Conservation (phyloP, 2,329 filamentous ascomycete species). For the Xylariomycetidae sp. region DNA sequence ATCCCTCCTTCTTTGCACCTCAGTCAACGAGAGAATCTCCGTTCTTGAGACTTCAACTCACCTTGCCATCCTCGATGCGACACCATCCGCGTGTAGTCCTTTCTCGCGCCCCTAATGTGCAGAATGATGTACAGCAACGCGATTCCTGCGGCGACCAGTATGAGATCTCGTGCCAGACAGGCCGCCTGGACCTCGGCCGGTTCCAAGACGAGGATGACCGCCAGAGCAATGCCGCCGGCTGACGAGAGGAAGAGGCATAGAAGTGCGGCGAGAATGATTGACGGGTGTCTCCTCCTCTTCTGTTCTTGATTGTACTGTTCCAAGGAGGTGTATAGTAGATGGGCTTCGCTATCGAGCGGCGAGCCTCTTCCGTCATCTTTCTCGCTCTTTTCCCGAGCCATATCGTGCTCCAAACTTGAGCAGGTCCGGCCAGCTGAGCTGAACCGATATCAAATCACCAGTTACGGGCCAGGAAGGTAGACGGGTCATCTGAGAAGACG, state of each 20-base stretch:
- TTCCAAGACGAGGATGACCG: constrained; percentile 21
- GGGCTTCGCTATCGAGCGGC: no score
- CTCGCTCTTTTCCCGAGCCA: no score
- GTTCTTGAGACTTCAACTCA: no score
- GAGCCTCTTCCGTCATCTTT: no score
- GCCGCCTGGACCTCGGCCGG: constrained; percentile 15
- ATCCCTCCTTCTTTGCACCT: no score
- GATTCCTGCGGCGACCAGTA: constrained; percentile 23
- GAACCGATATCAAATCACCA: no score
- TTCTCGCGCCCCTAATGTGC: constrained; percentile 24
- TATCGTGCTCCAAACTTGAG: no score
- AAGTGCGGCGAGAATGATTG: constrained; percentile 22
- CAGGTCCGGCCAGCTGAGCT: no score
- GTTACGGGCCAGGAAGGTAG: no score
- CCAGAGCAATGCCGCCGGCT: constrained; percentile 21
- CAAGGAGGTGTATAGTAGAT: constrained; percentile 19
- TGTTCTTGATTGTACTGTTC: constrained; percentile 18
- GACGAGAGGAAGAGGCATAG: constrained; percentile 26
- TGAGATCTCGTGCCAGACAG: constrained; percentile 25
- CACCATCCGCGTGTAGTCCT: constrained; percentile 14
- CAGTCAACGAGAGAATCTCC: no score
- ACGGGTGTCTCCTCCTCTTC: constrained; percentile 14
- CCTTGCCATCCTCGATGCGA: no score
- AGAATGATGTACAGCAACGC: constrained; percentile 24
- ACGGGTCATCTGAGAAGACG: no score